Evolutionary conservation across 2,329 filamentous ascomycete genomes (phyloP).

Genomic region (Trichoderma sp.): DNA sequence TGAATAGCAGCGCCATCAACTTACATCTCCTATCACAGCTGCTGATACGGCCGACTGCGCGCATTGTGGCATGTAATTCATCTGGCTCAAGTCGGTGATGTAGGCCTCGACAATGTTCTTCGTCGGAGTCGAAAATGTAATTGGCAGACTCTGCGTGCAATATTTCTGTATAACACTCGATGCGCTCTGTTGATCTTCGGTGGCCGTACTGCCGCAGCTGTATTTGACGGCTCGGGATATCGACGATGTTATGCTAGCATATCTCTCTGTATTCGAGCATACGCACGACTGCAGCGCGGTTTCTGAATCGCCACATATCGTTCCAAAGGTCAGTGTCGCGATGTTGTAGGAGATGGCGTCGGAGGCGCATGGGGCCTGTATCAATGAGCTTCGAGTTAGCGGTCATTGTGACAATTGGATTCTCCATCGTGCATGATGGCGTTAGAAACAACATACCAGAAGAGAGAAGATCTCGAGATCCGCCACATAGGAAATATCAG

Average conservation of each 20-base stretch:
- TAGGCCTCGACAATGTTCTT: constrained; percentile 47
- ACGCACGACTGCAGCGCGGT: constrained; percentile 53
- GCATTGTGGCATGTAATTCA: constrained; percentile 44
- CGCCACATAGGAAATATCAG: constrained; percentile 46
- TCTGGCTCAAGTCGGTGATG: constrained; percentile 52
- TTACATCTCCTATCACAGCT: constrained; percentile 37
- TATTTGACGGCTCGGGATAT: constrained; percentile 46
- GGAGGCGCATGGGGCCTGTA: constrained; percentile 53
- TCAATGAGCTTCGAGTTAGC: neutral
- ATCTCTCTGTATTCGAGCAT: constrained; percentile 51
- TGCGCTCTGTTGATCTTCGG: constrained; percentile 52
- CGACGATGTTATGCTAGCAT: constrained; percentile 40
- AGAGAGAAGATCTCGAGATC: constrained; percentile 47
- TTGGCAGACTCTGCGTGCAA: constrained; percentile 46
- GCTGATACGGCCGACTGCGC: constrained; percentile 36
- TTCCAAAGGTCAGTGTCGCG: constrained; percentile 44
- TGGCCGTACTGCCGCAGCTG: constrained; percentile 50
- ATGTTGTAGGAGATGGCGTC: constrained; percentile 49
- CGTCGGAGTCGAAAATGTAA: constrained; percentile 47
- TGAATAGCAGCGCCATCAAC: constrained; percentile 4
- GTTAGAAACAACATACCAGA: constrained; percentile 37
- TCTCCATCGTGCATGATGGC: accelerated
- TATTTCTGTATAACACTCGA: constrained; percentile 49
- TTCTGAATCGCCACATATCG: constrained; percentile 46
- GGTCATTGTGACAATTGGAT: neutral